Base-by-base conservation (phyloP, 2,329 filamentous ascomycete species). In the Talaromyces albobiverticillius region DNA sequence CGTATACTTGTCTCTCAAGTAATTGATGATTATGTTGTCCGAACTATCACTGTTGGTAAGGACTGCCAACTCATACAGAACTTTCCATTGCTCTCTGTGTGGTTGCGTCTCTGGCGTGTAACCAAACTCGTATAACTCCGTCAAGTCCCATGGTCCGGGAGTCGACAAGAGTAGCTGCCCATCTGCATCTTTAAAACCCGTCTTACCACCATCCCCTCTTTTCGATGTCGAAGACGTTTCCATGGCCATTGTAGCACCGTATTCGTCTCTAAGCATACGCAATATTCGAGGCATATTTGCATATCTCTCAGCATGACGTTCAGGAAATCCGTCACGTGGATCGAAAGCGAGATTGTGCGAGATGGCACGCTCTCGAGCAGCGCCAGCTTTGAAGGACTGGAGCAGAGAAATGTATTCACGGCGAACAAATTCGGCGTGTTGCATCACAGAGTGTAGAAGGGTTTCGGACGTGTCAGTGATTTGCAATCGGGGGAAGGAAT, bases 261-360 rank as follows among this genome's bases (percentile, higher is more conserved):
- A 46, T 32, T 46, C 43, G 11, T 46, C n/a, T 46, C 43, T 29
- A 18, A 46, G 43, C 43, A 46, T 46, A 18, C 43, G 43, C 13
- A 46, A 29, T 5, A 46, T 20, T 29, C 4, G 25, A 29, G 23
- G 23, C 23, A 46, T 23, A 29, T 46, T 46, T 29, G 43, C 25
- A n/a, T 23, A 25, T 29, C 11, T 31, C 18, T 46, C 43, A 18
- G 43, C 43, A 11, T n/a, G 23, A 18, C n/a, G 43, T n/a, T 46
- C 13, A 6, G 43, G 43, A 18, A 16, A 29, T 14, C 10, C 16
- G 7, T 46, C 25, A 11, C 16, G n/a, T 25, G 43, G 23, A 29
- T 31, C 43, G 20, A 46, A 46, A 11, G 25, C 23, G 8, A 31
- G 14, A 18, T 46, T 29, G 4, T 46, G 43, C 16, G 14, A 29